Evolutionary conservation across 2,329 filamentous ascomycete genomes (phyloP).

Genomic region (Aspergillus vadensis): DNA sequence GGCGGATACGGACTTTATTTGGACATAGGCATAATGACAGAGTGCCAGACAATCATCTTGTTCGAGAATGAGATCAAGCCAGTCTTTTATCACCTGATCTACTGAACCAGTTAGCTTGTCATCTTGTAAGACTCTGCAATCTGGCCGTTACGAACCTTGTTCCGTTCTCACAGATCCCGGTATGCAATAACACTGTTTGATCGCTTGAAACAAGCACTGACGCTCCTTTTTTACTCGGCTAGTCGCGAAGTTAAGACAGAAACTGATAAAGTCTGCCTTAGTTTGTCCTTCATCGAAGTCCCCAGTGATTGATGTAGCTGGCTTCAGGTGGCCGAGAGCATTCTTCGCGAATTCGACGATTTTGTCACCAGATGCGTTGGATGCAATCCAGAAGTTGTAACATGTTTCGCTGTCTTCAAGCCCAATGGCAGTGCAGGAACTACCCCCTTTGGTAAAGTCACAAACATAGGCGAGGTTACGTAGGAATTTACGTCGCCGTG

Average conservation of each 20-base stretch:
- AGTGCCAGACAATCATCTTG: constrained; percentile 7
- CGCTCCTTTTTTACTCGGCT: constrained; percentile 15
- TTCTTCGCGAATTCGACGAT: constrained; percentile 34
- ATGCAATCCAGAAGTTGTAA: constrained; percentile 50
- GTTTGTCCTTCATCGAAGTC: neutral
- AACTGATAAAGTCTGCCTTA: constrained; percentile 11
- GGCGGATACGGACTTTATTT: constrained; percentile 15
- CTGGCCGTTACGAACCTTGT: constrained; percentile 11
- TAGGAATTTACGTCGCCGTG: constrained; percentile 16
- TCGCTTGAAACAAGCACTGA: constrained; percentile 9
- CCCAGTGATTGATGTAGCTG: neutral
- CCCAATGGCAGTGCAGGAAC: constrained; percentile 49
- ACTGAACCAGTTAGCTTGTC: constrained; percentile 1
- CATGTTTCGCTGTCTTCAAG: constrained; percentile 37
- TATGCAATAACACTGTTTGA: constrained; percentile 12
- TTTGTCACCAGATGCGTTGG: constrained; percentile 36
- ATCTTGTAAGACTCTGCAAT: neutral
- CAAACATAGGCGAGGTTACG: constrained; percentile 45
- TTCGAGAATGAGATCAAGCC: neutral
- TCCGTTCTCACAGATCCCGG: constrained; percentile 5
- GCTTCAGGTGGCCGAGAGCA: constrained; percentile 25
- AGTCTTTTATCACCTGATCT: constrained; percentile 3
- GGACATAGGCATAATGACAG: constrained; percentile 19
- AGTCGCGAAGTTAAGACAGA: constrained; percentile 17
- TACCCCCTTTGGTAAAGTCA: constrained; percentile 51